Evolutionary conservation across 2,329 filamentous ascomycete genomes (phyloP), one percentile per base, ranked within the genome.

Genomic region (Fusarium sp.): DNA sequence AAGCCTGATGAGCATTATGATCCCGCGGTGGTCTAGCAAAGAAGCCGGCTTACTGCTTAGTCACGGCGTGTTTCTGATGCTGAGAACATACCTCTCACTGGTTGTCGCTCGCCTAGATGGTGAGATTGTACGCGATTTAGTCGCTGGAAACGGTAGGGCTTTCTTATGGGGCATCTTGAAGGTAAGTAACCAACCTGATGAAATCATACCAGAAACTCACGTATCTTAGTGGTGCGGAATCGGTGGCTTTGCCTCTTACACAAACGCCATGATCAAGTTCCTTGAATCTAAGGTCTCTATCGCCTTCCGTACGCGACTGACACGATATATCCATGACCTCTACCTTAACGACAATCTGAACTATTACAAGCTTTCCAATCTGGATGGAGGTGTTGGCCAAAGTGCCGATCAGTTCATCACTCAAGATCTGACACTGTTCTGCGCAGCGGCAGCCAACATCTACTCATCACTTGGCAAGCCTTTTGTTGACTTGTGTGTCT

Each of bases 231-330:
- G 96, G 96, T 94, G 94, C 71, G 94, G 95, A 5, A 91, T 99
- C 37, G 96, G 96, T 44, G 93, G 92, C 4, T 90, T 98, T 69
- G 95, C 94, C 11, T 97, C 95, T 1, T 99, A 99, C 77, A 98
- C 95, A 53, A 99, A 99, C 80, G 94, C 95, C 57, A 98, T 97
- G 92, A 99, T 99, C 85, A 98, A 98, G 81, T 99, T 93, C 81
- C 87, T 99, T 68, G 95, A 99, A 81, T 95, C 93, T 53, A 99
- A 99, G 83, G 94, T 99, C 57, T 97, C 95, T 9, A 99, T 99
- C 72, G 95, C 97, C 34, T 99, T 99, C 86, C 91, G 96, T 44
- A 99, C 96, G 7, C 90, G 96, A 13, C 86, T 99, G 16, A 99
- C 96, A 3, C 87, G 96, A 73, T 99, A 99, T 79, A 97, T 99